Conservation (phyloP, 257 asterid species). For the Henckelia pumila region DNA sequence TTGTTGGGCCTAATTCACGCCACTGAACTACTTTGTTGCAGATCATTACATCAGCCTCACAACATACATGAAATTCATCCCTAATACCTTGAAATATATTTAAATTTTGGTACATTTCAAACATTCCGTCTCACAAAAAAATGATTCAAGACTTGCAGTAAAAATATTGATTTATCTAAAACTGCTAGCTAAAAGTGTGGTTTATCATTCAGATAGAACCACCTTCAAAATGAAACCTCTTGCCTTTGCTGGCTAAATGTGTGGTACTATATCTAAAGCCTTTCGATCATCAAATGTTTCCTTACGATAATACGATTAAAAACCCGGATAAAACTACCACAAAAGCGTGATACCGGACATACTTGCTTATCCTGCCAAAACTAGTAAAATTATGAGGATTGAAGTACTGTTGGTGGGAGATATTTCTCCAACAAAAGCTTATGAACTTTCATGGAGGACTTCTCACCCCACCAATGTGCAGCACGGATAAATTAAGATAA, state of each 20-base stretch:
- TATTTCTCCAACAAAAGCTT: conserved; percentile 5
- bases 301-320: neutral
- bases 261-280: too few relatives aligned
- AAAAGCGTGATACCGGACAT: neutral
- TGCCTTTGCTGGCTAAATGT: neutral
- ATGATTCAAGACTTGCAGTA: neutral
- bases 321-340: conserved; percentile 9
- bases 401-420: conserved; percentile 6
- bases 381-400: conserved; percentile 11
- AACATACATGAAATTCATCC: neutral
- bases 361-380: conserved; percentile 4
- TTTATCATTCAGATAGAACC: too few relatives aligned
- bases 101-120: neutral
- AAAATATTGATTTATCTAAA: conserved; percentile 13
- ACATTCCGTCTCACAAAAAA: neutral
- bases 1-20: neutral
- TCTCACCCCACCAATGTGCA: conserved; percentile 8
- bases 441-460: neutral
- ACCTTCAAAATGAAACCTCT: neutral
- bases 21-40: neutral
- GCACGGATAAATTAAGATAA: conserved; percentile 10
- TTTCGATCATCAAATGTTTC: neutral
- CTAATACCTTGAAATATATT: neutral
- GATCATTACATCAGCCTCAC: neutral
- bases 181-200: neutral